Percentiles rank a stretch among this genome's conserved stretches.
Evolutionary conservation across 768 basidiomycete genomes (phyloP).

Genomic region (Coprinellus micaceus): DNA sequence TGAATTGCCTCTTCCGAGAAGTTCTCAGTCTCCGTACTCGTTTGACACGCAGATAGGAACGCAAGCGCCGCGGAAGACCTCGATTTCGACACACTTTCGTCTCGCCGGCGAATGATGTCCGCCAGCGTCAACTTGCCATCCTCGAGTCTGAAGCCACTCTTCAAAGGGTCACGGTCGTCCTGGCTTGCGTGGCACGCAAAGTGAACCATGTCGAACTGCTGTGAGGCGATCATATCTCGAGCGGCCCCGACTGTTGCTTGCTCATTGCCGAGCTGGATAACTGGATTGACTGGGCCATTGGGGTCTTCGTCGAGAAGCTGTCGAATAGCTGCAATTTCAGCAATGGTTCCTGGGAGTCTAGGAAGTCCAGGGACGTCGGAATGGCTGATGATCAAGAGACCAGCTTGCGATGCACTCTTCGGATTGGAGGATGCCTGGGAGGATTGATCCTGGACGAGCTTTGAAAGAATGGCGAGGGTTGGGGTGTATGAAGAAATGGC

Average conservation of each 20-base stretch:
- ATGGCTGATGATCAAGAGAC: neutral
- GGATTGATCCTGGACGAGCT: neutral
- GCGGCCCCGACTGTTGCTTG: neutral
- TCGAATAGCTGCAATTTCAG: neutral
- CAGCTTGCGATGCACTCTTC: neutral
- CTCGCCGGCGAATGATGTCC: too few species aligned
- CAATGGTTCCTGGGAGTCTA: neutral
- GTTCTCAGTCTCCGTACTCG: conserved; percentile 24
- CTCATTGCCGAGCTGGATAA: too few species aligned
- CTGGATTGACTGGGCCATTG: too few species aligned
- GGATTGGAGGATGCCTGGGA: too few species aligned
- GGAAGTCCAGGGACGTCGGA: neutral
- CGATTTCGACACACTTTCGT: too few species aligned
- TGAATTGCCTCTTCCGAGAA: conserved; percentile 34
- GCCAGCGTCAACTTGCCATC: neutral
- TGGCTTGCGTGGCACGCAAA: neutral
- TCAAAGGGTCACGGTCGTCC: neutral
- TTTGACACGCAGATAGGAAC: conserved; percentile 40
- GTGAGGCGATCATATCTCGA: neutral
- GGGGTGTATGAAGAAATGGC: neutral
- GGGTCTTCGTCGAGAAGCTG: neutral
- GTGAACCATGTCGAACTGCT: neutral
- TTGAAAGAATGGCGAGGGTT: neutral
- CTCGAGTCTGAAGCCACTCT: neutral
- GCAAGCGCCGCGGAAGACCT: too few species aligned